Evolutionary conservation across 371 early-diverging fungal species (phyloP).

Genomic region (Sporodiniella umbellata): DNA sequence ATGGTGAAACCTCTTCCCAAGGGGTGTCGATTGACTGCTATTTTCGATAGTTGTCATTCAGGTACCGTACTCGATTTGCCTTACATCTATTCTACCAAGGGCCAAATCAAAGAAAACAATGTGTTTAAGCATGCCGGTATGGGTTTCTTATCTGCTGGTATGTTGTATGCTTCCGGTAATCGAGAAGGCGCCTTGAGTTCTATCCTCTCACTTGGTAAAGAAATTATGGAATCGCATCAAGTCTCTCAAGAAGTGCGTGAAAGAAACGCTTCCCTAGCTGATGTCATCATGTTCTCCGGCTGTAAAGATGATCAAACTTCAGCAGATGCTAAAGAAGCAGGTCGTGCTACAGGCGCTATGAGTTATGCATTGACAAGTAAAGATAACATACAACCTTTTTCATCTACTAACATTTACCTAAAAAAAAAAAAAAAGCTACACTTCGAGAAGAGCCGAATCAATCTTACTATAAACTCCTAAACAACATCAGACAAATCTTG

Average conservation of each 20-base stretch:
- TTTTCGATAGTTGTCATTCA: slow-evolving; percentile 86
- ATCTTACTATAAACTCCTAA: slow-evolving; percentile 75
- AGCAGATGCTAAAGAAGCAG: slow-evolving; percentile 73
- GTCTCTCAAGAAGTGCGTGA: slow-evolving; percentile 35
- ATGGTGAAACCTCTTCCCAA: slow-evolving; percentile 82
- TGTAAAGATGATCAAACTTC: slow-evolving; percentile 92
- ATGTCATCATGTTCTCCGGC: slow-evolving; percentile 86
- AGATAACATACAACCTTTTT: background rate
- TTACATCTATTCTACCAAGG: slow-evolving; percentile 74
- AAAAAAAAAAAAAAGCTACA: slow-evolving; percentile 11
- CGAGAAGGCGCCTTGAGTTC: slow-evolving; percentile 40
- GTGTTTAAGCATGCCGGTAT: slow-evolving; percentile 47
- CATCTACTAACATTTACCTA: too few relatives aligned
- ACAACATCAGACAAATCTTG: slow-evolving; percentile 71
- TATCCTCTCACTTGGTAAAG: slow-evolving; percentile 47
- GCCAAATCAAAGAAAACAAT: slow-evolving; percentile 55
- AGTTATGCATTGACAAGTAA: slow-evolving; percentile 72
- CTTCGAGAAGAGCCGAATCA: slow-evolving; percentile 61
- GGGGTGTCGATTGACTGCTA: slow-evolving; percentile 78
- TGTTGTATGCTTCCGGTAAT: slow-evolving; percentile 49
- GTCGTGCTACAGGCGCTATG: slow-evolving; percentile 76
- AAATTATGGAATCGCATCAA: slow-evolving; percentile 35
- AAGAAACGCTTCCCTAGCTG: slow-evolving; percentile 58
- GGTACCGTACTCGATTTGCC: slow-evolving; percentile 89
- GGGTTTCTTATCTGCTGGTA: slow-evolving; percentile 48